Conservation (phyloP, 192 early-diverging fungal genomes). For the Coemansia sp. region DNA sequence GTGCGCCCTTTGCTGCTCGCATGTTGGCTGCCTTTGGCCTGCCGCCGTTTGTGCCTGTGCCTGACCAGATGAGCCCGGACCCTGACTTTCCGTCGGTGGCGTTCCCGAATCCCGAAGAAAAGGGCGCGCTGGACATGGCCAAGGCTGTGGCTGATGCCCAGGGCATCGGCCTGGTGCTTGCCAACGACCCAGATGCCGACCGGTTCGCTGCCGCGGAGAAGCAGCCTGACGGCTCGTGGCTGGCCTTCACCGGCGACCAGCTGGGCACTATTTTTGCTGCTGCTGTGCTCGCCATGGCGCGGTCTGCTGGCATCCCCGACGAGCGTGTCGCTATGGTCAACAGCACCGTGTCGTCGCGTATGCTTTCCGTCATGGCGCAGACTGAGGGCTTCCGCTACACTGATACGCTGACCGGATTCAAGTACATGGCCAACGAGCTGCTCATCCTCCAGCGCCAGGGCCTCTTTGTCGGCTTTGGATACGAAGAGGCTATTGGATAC, state of each 20-base stretch:
- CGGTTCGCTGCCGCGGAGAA: constrained; percentile 89
- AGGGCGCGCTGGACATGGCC: constrained; percentile 79
- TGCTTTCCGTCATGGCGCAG: constrained; percentile 75
- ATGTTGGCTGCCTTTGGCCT: constrained; percentile 74
- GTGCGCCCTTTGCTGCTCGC: constrained; percentile 71
- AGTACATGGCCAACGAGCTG: constrained; percentile 90
- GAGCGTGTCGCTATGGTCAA: constrained; percentile 78
- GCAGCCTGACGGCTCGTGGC: constrained; percentile 72
- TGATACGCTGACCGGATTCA: constrained; percentile 95
- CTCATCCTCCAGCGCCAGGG: constrained; percentile 69
- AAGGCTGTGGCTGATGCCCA: constrained; percentile 66
- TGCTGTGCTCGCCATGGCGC: constrained; percentile 62
- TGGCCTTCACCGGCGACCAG: constrained; percentile 87
- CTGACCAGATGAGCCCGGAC: constrained; percentile 77
- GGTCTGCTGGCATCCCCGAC: constrained; percentile 53
- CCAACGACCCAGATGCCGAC: constrained; percentile 96
- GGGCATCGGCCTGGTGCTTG: constrained; percentile 70
- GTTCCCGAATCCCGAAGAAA: constrained; percentile 90
- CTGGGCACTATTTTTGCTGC: constrained; percentile 83
- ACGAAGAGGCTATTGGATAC: constrained; percentile 95
- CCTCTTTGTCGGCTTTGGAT: constrained; percentile 78
- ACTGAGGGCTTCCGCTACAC: constrained; percentile 81
- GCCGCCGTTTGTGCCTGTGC: constrained; percentile 65
- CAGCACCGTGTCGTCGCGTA: constrained; percentile 87
- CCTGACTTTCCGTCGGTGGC: constrained; percentile 91